Percentiles rank a stretch among this genome's conserved stretches.
phyloP scores from a whole-genome alignment of 2,329 filamentous ascomycete genomes.

The Lachnellula cervina region DNA sequence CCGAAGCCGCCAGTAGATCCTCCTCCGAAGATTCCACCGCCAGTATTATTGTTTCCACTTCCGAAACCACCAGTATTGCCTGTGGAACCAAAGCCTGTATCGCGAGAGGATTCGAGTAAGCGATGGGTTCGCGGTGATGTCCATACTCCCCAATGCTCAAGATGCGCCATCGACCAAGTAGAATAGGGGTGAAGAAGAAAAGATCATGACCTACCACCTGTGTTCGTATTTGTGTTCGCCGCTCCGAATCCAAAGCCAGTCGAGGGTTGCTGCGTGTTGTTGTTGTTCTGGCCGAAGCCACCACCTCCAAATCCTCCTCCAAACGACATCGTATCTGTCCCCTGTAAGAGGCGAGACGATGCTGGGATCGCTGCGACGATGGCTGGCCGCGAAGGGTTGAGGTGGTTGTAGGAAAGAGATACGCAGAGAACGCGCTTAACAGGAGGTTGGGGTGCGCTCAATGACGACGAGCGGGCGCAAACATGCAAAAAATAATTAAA shows the following conservation, averaged over 20 bases:
- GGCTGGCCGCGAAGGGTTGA: constrained; percentile 10
- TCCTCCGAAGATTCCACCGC: constrained; percentile 38
- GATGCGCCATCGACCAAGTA: constrained; percentile 8
- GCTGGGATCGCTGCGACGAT: constrained; percentile 4
- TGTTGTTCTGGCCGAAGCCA: constrained; percentile 58
- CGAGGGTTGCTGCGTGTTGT: constrained; percentile 38
- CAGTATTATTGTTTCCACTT: constrained; percentile 31
- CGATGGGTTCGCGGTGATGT: constrained; percentile 25
- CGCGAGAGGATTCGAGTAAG: constrained; percentile 31
- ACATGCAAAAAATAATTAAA: constrained; percentile 22
- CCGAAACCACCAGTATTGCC: constrained; percentile 37
- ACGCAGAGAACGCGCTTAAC: constrained; percentile 25
- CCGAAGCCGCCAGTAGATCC: constrained; percentile 33
- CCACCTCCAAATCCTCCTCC: constrained; percentile 52
- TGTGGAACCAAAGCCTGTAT: constrained; percentile 40
- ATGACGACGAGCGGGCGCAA: constrained; percentile 19
- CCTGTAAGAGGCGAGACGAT: background rate
- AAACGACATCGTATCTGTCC: constrained; percentile 27
- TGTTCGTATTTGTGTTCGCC: constrained; percentile 28
- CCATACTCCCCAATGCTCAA: constrained; percentile 12
- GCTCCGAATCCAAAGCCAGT: constrained; percentile 50
- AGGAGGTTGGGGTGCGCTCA: constrained; percentile 24
- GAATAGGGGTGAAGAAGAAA: constrained; percentile 5
- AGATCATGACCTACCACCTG: constrained; percentile 34
- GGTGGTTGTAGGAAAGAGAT: constrained; percentile 10